A percentile compares a stretch with the other conserved stretches of the same genome.
Evolutionary conservation across 2,329 filamentous ascomycete genomes (phyloP).

Genomic region (Claviceps sp.): DNA sequence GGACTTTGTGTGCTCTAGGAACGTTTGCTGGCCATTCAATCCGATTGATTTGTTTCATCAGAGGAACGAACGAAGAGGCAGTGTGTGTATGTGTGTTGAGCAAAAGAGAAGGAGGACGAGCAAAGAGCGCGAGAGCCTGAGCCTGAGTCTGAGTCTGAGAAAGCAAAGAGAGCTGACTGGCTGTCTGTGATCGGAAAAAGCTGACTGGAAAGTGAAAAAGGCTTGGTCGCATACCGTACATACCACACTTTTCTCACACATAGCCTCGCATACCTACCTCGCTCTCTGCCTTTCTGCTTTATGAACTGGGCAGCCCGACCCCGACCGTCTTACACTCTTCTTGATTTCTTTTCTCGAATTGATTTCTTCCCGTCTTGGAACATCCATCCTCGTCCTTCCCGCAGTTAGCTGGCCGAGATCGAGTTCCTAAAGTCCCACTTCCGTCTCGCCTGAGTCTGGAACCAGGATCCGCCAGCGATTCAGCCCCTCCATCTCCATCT

Average conservation of each 20-base stretch:
- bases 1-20: neutral
- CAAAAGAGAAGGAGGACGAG: too few species aligned
- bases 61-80: neutral
- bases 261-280: too few species aligned
- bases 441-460: slow-evolving; percentile 1
- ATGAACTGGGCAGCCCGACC: too few species aligned
- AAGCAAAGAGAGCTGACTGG: too few species aligned
- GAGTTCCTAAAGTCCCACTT: slow-evolving; percentile 3
- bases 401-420: neutral
- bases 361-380: neutral
- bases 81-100: neutral
- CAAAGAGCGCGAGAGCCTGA: too few species aligned
- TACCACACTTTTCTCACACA: too few species aligned
- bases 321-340: neutral
- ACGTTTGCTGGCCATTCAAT: neutral
- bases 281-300: too few species aligned
- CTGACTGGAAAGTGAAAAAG: too few species aligned
- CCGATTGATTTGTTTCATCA: neutral
- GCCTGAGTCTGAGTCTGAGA: too few species aligned
- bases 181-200: too few species aligned
- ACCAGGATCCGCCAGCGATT: slow-evolving; percentile 1
- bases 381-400: neutral
- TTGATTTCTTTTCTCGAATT: neutral
- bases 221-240: too few species aligned
- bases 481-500: slow-evolving; percentile 1